Evolutionary conservation across 495 filamentous ascomycete species (phyloP), one percentile per base, ranked within the genome.

Genomic region (Hyphodiscus hymeniophilus): DNA sequence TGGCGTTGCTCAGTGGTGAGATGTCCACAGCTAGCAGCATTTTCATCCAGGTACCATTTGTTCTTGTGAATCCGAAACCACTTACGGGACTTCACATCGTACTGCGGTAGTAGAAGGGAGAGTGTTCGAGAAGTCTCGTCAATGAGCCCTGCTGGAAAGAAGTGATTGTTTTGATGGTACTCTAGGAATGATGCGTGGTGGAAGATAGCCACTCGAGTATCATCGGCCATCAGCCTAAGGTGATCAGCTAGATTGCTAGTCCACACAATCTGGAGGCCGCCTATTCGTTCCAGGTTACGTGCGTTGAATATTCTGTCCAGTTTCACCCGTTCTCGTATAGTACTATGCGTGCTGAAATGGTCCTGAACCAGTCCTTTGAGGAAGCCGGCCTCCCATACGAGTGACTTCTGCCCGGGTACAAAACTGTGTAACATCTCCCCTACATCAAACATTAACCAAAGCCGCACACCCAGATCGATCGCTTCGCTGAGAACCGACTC

Each of bases 171-270:
- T 21, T 42, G 16, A 26, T 67, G 62, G 10, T 42, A 33, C 35
- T 60, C 48, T n/a, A 71, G 52, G 34, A 69, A 69, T 1, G 60
- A 59, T 11, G 41, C 64, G 41, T 73, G 63, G 50, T 74, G 66
- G 46, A 72, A 76, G 2, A 76, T 55, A 1, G 45, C 39, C 10
- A 76, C 57, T n/a, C 44, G 60, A 7, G 51, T 63, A 28, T 68
- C 68, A 33, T 65, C 66, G 23, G 68, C 64, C 10, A 51, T 51
- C 13, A 74, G 31, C 0, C 57, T 60, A 2, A 76, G 56, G 55
- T 76, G 73, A 42, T 75, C 68, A 0, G 59, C 55, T 3, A 75
- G 40, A 34, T 75, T 72, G 34, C 59, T 44, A 8, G 73, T 76
- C 64, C 61, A 68, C 13, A 36, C 12, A 10, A 74, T 60, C 30